Evolutionary conservation across 768 basidiomycete genomes (phyloP), one percentile per base, ranked within the genome.

Genomic region (Psilocybe cyanescens): DNA sequence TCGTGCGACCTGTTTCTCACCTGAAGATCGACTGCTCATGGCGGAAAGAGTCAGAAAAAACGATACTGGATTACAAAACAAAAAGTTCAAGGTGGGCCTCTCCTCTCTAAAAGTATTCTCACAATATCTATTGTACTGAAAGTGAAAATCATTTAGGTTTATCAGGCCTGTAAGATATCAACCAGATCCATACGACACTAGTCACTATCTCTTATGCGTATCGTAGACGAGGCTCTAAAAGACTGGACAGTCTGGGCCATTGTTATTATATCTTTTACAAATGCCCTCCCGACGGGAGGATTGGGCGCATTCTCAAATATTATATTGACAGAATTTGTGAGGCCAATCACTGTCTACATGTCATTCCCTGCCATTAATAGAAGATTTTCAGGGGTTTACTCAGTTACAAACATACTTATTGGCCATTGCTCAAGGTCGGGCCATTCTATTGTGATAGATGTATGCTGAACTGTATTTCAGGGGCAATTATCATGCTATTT

Each of bases 271-370:
- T 81, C 81, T 2, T 79, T 82, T 61, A 78, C 80, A 12, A 80
- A 82, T 64, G 80, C 78, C 6, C 69, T 83, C 46, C 79, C 81
- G 28, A 79, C 81, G 9, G 79, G 80, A 52, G 82, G 82, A 0
- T 67, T 84, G 33, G 80, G 81, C 12, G 81, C 81, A 2, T 85
- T 82, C 68, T 78, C 79, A n/a, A 83, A 84, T 64, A 79, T 85
- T 60, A 82, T 84, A 59, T 64, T 84, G 52, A 80, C 74, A 29
- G 78, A 76, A 35, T 81, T 81, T 57, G 78, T 79, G 63, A 58
- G 75, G 60, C n/a, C 19, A 28, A 37, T 7, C 7, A 4, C 35
- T 39, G 48, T 46, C 24, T 33, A 7, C 3, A 6, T 28, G 45
- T 56, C 12, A 17, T 48, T 17, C 33, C 29, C 8, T 2, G 24